Conservation (phyloP, 805 yeast genomes). For the Yarrowia deformans region DNA sequence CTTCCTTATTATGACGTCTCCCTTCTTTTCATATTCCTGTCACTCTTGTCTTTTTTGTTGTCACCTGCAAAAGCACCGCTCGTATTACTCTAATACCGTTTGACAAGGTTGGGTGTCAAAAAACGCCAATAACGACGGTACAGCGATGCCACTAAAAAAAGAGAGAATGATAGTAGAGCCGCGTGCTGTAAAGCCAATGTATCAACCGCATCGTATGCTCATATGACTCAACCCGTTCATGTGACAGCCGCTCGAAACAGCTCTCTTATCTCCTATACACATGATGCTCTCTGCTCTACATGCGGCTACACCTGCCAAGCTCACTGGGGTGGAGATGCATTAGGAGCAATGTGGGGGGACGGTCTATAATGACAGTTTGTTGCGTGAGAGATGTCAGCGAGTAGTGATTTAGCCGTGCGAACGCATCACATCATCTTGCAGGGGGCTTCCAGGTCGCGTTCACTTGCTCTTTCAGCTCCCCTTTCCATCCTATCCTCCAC, state of each 20-base stretch:
- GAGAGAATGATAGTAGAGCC: not conserved
- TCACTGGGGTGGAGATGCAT: conserved; percentile 31
- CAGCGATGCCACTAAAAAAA: not conserved
- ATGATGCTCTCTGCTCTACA: not conserved
- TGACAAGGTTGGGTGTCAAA: conserved; percentile 1
- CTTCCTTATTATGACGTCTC: conserved; percentile 2
- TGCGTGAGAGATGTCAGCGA: too few relatives aligned
- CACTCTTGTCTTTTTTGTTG: too few relatives aligned
- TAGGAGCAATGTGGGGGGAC: conserved; percentile 30
- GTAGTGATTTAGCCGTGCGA: too few relatives aligned
- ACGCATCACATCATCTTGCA: too few relatives aligned
- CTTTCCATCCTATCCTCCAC: not conserved
- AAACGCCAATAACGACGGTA: not conserved
- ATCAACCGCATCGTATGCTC: too few relatives aligned
- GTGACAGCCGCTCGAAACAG: not conserved
- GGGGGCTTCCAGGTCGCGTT: too few relatives aligned
- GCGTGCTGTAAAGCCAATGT: too few relatives aligned
- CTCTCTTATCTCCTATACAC: too few relatives aligned
- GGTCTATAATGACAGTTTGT: not conserved
- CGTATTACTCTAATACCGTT: conserved; percentile 27
- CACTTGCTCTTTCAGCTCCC: too few relatives aligned
- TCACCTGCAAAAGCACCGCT: not conserved
- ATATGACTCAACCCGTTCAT: too few relatives aligned
- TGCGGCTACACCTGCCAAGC: conserved; percentile 30
- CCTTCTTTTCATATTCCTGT: not conserved